These are phyloP conservation scores for Juncus inflexus DNA, from an alignment of 176 grass and related monocot genomes.

Conservation along the genomic window DNA sequence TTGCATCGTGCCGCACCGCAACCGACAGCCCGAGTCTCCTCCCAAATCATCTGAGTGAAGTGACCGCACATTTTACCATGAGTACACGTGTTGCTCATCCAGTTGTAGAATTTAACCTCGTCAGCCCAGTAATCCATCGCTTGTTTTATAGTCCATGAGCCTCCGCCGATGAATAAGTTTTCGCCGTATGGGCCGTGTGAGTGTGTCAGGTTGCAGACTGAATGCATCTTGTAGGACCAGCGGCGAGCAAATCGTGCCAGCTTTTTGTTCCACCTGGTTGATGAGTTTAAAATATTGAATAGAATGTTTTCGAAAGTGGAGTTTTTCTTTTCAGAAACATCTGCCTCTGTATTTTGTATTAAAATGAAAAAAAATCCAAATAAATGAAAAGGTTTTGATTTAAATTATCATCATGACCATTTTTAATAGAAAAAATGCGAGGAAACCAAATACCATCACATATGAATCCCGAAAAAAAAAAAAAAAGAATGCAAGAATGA, in stretches of 20 bases:
- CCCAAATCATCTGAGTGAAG: constrained; percentile 58
- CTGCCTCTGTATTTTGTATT: no score
- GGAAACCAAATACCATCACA: no score
- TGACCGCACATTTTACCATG: constrained; percentile 43
- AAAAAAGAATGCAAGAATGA: no score
- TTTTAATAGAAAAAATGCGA: no score
- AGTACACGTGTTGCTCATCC: constrained; percentile 32
- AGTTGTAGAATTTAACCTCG: constrained; percentile 40
- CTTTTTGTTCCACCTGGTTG: constrained; percentile 33
- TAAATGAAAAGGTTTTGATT: no score
- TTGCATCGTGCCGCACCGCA: constrained; percentile 40
- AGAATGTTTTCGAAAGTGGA: no score
- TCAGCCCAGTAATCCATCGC: constrained; percentile 37
- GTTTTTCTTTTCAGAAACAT: no score
- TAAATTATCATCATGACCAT: no score
- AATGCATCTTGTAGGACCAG: constrained; percentile 41
- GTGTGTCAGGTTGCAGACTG: constrained; percentile 44
- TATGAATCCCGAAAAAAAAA: no score
- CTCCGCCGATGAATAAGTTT: constrained; percentile 42
- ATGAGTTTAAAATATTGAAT: background rate
- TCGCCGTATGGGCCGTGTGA: constrained; percentile 25
- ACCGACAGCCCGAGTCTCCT: constrained; percentile 32
- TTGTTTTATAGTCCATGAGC: constrained; percentile 32
- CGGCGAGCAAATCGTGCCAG: constrained; percentile 43
- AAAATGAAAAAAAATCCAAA: no score